Percentiles rank a stretch among this genome's conserved stretches.
phyloP scores from a whole-genome alignment of 2,329 filamentous ascomycete genomes.

The Plectosphaerella cucumerina region DNA sequence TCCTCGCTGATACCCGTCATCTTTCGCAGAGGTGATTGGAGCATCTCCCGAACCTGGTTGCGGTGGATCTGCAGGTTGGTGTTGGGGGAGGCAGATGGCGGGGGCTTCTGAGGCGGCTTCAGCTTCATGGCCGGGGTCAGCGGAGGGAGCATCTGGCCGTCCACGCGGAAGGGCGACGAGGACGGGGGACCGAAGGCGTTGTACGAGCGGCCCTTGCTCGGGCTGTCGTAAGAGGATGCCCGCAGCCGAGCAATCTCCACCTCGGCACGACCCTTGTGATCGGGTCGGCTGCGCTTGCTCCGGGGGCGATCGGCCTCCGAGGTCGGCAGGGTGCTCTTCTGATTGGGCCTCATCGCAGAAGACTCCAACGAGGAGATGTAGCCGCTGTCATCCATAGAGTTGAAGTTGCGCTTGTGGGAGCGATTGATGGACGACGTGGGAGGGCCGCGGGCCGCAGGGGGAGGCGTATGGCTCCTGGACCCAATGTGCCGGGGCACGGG shows the following conservation, averaged over 20 bases:
- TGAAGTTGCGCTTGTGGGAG: slow-evolving; percentile 67
- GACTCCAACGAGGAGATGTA: slow-evolving; percentile 97
- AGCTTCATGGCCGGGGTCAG: slow-evolving; percentile 83
- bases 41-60: slow-evolving; percentile 73
- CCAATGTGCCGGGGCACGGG: slow-evolving; percentile 62
- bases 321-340: slow-evolving; percentile 60
- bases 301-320: slow-evolving; percentile 77
- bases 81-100: slow-evolving; percentile 83
- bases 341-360: slow-evolving; percentile 72
- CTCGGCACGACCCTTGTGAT: slow-evolving; percentile 68
- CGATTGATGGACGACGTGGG: slow-evolving; percentile 58
- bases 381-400: slow-evolving; percentile 84
- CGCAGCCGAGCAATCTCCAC: slow-evolving; percentile 93
- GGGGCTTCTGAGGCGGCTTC: slow-evolving; percentile 54
- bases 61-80: slow-evolving; percentile 89
- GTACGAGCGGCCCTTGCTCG: slow-evolving; percentile 62
- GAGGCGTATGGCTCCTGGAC: slow-evolving; percentile 69
- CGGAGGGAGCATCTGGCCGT: slow-evolving; percentile 65
- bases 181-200: slow-evolving; percentile 50
- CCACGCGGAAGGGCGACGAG: slow-evolving; percentile 64
- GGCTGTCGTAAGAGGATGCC: slow-evolving; percentile 89
- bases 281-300: slow-evolving; percentile 57
- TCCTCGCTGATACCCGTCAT: slow-evolving; percentile 42
- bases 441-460: slow-evolving; percentile 58
- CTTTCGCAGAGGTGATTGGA: slow-evolving; percentile 66